Evolutionary conservation across 2,329 filamentous ascomycete species (phyloP).

Genomic region (Hypoxylon sp.): DNA sequence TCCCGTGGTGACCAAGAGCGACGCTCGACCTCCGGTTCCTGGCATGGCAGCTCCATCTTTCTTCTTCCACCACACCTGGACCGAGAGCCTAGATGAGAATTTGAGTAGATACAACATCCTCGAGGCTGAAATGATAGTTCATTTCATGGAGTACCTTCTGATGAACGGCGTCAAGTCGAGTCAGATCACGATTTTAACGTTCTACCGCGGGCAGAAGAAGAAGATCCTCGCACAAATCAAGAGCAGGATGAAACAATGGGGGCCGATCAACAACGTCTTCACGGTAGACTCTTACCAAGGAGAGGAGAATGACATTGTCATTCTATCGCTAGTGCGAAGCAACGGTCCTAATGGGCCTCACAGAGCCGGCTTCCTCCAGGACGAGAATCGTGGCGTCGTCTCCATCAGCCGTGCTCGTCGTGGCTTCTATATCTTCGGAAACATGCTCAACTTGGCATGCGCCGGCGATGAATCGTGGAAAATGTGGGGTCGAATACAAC

Average conservation of each 20-base stretch:
- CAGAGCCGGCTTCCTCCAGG: slow-evolving; percentile 79
- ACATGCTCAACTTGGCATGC: slow-evolving; percentile 69
- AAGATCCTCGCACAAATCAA: slow-evolving; percentile 68
- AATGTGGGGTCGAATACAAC: slow-evolving; percentile 59
- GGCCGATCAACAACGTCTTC: slow-evolving; percentile 70
- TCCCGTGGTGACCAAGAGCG: slow-evolving; percentile 55
- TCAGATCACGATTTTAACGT: slow-evolving; percentile 85
- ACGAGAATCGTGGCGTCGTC: slow-evolving; percentile 71
- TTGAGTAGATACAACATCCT: slow-evolving; percentile 76
- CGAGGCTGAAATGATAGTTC: slow-evolving; percentile 83
- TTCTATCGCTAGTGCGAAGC: slow-evolving; percentile 85
- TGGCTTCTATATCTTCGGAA: slow-evolving; percentile 89
- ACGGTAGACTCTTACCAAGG: slow-evolving; percentile 94
- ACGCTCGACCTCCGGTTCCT: slow-evolving; percentile 58
- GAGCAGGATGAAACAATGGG: slow-evolving; percentile 49
- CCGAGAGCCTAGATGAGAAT: slow-evolving; percentile 73
- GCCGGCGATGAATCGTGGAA: slow-evolving; percentile 59
- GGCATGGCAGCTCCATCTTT: slow-evolving; percentile 61
- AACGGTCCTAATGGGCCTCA: slow-evolving; percentile 61
- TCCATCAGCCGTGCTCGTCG: slow-evolving; percentile 78
- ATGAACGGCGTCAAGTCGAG: slow-evolving; percentile 72
- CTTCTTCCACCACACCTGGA: slow-evolving; percentile 71
- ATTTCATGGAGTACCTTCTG: slow-evolving; percentile 79
- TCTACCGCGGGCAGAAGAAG: slow-evolving; percentile 88
- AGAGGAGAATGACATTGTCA: slow-evolving; percentile 87